Percentiles rank a stretch among this genome's conserved stretches.
Evolutionary conservation across 2,329 filamentous ascomycete genomes (phyloP).

Genomic region (Mycosphaerella sp.): DNA sequence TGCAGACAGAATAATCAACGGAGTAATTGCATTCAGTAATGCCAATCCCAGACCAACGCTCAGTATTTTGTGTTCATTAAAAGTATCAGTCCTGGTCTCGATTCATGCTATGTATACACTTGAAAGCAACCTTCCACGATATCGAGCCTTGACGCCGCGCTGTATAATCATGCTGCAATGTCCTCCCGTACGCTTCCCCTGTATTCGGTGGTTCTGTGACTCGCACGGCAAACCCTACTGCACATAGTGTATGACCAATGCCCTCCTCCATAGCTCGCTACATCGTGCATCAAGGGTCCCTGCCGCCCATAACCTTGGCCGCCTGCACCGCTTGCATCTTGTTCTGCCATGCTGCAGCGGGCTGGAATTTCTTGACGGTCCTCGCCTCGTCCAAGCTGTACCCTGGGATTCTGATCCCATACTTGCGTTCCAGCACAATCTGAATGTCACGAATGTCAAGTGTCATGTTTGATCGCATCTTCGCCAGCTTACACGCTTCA

Average conservation of each 20-base stretch:
- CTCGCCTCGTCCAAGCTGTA: constrained; percentile 92
- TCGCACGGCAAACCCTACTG: background rate
- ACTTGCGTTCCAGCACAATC: constrained; percentile 54
- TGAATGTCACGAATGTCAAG: constrained; percentile 70
- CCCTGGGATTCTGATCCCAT: constrained; percentile 75
- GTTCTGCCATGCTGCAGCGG: constrained; percentile 79
- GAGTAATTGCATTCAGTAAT: too few relatives aligned
- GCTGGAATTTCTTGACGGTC: constrained; percentile 88
- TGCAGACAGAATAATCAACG: too few relatives aligned
- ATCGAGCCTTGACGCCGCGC: constrained; percentile 3
- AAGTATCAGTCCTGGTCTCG: background rate
- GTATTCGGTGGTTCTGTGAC: background rate
- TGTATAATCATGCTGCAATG: constrained; percentile 1
- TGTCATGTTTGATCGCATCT: constrained; percentile 82
- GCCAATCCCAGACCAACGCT: too few relatives aligned
- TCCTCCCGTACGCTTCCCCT: background rate
- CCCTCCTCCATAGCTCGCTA: background rate
- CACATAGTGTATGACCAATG: background rate
- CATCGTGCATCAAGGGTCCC: constrained; percentile 13
- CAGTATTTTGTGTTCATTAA: too few relatives aligned
- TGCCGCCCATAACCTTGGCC: constrained; percentile 62
- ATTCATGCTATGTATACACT: background rate
- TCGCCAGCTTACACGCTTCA: constrained; percentile 81
- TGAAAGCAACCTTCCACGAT: background rate
- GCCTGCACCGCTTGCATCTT: constrained; percentile 98